Conservation (phyloP, 2,329 filamentous ascomycete species). For the Penicillium sp. region DNA sequence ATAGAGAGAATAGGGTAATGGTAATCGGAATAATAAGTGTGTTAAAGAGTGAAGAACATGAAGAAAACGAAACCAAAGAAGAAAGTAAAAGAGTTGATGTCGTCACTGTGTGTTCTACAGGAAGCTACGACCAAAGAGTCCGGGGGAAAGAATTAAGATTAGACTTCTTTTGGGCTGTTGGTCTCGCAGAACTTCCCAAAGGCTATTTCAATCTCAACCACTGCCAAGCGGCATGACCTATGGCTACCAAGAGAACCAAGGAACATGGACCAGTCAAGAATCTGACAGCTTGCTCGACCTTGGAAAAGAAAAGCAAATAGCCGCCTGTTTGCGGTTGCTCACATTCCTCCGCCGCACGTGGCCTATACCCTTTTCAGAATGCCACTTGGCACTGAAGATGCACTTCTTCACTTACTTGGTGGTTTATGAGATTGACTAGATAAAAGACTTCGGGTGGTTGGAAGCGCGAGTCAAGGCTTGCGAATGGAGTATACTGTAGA, state of each 20-base stretch:
- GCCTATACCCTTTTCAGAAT: not conserved
- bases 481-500: no score
- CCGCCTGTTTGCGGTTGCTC: slow-evolving; percentile 1
- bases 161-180: not conserved
- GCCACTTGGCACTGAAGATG: not conserved
- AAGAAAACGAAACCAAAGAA: not conserved
- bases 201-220: not conserved
- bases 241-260: no score
- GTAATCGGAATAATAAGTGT: no score
- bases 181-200: not conserved
- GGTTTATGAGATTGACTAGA: not conserved
- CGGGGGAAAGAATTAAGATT: not conserved
- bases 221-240: not conserved
- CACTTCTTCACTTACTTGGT: not conserved
- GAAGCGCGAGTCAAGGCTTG: no score
- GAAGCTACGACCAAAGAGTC: not conserved
- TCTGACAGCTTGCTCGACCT: not conserved
- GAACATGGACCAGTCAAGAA: no score
- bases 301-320: not conserved
- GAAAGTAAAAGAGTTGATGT: not conserved
- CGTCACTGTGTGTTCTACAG: slow-evolving; percentile 4
- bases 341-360: slow-evolving; percentile 9
- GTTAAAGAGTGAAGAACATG: not conserved
- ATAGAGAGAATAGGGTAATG: not conserved
- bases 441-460: no score